Evolutionary conservation across 1,139 yeast species (phyloP).

Genomic region (Magnusiomyces suaveolens): DNA sequence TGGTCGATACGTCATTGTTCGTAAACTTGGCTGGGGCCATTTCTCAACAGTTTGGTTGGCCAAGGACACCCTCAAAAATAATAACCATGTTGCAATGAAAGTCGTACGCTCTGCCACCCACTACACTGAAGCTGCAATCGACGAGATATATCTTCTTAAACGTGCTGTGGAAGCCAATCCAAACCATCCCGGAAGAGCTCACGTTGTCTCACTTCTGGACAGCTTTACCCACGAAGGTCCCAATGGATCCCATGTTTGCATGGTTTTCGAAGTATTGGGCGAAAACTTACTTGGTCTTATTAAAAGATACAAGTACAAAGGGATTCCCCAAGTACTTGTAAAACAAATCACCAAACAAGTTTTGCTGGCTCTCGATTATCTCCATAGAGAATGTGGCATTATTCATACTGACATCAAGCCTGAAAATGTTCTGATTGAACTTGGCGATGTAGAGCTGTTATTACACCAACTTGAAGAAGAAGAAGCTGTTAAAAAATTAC

Average conservation of each 20-base stretch:
- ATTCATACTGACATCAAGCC: slow-evolving; percentile 89
- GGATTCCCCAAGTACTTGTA: slow-evolving; percentile 63
- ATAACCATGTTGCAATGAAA: slow-evolving; percentile 70
- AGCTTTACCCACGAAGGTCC: slow-evolving; percentile 71
- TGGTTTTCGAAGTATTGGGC: slow-evolving; percentile 86
- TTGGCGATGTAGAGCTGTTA: slow-evolving; percentile 65
- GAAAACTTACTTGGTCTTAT: slow-evolving; percentile 68
- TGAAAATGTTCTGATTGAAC: slow-evolving; percentile 74
- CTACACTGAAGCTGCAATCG: slow-evolving; percentile 78
- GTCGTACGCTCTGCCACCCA: slow-evolving; percentile 62
- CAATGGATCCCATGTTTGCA: slow-evolving; percentile 73
- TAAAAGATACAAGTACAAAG: slow-evolving; percentile 55
- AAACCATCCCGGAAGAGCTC: slow-evolving; percentile 60
- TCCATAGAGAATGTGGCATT: slow-evolving; percentile 80
- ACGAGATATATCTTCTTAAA: slow-evolving; percentile 60
- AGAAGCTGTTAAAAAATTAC: slow-evolving; percentile 23
- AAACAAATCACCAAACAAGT: slow-evolving; percentile 76
- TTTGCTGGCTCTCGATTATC: slow-evolving; percentile 63
- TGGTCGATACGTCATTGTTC: slow-evolving; percentile 53
- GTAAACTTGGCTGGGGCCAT: slow-evolving; percentile 90
- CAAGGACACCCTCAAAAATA: slow-evolving; percentile 37
- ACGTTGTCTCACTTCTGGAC: slow-evolving; percentile 62
- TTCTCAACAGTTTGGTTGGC: slow-evolving; percentile 88
- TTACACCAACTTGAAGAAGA: slow-evolving; percentile 50
- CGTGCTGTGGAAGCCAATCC: slow-evolving; percentile 42